Evolutionary conservation across 306 rosid species (phyloP).

Genomic region (Lathyrus aphaca): DNA sequence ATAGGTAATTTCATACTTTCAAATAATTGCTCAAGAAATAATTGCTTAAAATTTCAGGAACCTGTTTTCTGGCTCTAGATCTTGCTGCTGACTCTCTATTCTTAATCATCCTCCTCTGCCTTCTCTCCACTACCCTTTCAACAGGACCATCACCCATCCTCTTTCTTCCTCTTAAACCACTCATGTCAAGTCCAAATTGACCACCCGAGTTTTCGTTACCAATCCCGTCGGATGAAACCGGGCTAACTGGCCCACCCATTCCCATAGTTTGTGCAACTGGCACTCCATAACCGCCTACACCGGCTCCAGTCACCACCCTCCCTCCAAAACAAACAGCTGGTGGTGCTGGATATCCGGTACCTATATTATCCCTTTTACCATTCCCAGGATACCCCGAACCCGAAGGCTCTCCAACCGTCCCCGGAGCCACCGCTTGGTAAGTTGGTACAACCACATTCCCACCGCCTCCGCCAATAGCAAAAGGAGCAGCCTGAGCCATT

Average conservation of each 20-base stretch:
- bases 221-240: constrained; percentile 73
- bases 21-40: background rate
- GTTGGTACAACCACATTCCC: constrained; percentile 40
- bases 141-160: constrained; percentile 77
- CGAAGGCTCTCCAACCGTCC: constrained; percentile 52
- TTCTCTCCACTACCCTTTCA: constrained; percentile 89
- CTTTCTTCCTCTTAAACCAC: constrained; percentile 73
- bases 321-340: constrained; percentile 57
- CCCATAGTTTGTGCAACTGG: constrained; percentile 44
- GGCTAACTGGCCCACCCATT: constrained; percentile 56
- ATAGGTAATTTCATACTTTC: background rate
- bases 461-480: constrained; percentile 41
- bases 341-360: constrained; percentile 39
- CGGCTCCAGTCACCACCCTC: constrained; percentile 61
- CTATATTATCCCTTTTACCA: constrained; percentile 51
- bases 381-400: constrained; percentile 53
- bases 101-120: constrained; percentile 98
- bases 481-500: constrained; percentile 39
- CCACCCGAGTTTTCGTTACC: constrained; percentile 51
- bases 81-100: constrained; percentile 96
- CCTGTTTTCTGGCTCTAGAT: constrained; percentile 96
- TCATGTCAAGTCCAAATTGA: constrained; percentile 65
- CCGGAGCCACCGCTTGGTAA: constrained; percentile 41
- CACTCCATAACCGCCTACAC: constrained; percentile 51
- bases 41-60: background rate